Percentiles rank a stretch among this genome's conserved stretches.
Conservation (phyloP, 1,284 basidiomycete genomes). For the Xerocomus nothofagi region DNA sequence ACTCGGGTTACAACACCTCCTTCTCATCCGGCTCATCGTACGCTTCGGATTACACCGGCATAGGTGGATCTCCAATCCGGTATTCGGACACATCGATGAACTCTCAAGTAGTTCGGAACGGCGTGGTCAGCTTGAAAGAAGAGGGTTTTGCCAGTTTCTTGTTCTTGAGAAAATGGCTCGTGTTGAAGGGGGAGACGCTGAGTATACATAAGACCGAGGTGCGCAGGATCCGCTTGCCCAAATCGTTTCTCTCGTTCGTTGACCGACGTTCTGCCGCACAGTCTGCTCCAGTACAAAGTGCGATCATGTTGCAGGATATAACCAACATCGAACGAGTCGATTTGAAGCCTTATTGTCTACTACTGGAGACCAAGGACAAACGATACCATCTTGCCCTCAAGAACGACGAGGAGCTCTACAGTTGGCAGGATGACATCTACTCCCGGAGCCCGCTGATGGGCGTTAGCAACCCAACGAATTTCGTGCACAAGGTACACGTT, state of each 20-base stretch:
- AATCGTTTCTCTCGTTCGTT: not conserved
- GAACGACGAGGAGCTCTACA: slow-evolving; percentile 93
- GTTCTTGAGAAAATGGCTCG: slow-evolving; percentile 91
- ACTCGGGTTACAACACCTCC: slow-evolving; percentile 57
- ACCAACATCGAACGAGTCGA: slow-evolving; percentile 89
- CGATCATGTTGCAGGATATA: slow-evolving; percentile 78
- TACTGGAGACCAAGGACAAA: slow-evolving; percentile 83
- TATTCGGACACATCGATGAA: slow-evolving; percentile 43
- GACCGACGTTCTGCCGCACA: slow-evolving; percentile 29
- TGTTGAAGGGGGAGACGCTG: slow-evolving; percentile 80
- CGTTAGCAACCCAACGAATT: slow-evolving; percentile 93
- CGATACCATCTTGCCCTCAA: slow-evolving; percentile 81
- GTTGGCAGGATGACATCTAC: slow-evolving; percentile 97
- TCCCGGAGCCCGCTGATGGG: slow-evolving; percentile 90
- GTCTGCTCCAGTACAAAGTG: slow-evolving; percentile 64
- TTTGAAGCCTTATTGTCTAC: slow-evolving; percentile 88
- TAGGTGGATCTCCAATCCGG: slow-evolving; percentile 74
- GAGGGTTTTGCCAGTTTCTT: slow-evolving; percentile 90
- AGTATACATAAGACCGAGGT: slow-evolving; percentile 94
- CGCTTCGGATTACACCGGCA: slow-evolving; percentile 62
- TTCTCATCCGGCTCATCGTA: slow-evolving; percentile 63
- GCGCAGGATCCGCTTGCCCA: slow-evolving; percentile 30
- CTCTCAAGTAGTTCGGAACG: slow-evolving; percentile 58
- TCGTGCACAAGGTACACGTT: slow-evolving; percentile 97
- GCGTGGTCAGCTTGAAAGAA: slow-evolving; percentile 82